A percentile compares a stretch with the other conserved stretches of the same genome.
phyloP scores from a whole-genome alignment of 2,329 filamentous ascomycete genomes.

The Botrytis tulipae region DNA sequence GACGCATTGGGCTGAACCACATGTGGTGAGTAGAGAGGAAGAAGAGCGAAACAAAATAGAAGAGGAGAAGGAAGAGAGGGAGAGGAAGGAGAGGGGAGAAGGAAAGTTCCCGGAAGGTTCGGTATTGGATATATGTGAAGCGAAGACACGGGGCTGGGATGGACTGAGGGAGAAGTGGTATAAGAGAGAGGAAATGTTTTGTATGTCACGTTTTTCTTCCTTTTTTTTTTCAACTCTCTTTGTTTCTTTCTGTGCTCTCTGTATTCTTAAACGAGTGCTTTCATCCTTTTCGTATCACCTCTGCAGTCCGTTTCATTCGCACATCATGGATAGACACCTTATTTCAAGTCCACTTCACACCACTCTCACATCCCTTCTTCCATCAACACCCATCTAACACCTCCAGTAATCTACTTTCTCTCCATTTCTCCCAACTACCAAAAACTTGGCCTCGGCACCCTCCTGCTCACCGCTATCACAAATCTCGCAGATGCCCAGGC shows the following conservation, averaged over 20 bases:
- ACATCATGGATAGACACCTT: not conserved
- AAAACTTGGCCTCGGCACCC: conserved; percentile 40
- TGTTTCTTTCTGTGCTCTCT: not conserved
- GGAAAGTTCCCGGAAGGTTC: conserved; percentile 38
- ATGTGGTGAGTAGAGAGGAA: conserved; percentile 4
- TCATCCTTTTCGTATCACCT: not conserved
- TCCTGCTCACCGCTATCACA: conserved; percentile 37
- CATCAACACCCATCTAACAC: not conserved
- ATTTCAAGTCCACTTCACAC: too few species aligned
- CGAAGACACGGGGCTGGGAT: conserved; percentile 38
- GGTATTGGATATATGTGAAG: conserved; percentile 33
- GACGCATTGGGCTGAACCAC: conserved; percentile 31
- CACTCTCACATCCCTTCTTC: too few species aligned
- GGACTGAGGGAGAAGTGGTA: conserved; percentile 36
- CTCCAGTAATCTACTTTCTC: conserved; percentile 41
- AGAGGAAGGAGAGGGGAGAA: not conserved
- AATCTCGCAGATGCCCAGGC: conserved; percentile 41
- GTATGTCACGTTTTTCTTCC: conserved; percentile 30
- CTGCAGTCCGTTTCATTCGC: not conserved
- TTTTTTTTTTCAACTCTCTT: not conserved
- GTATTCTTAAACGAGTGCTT: not conserved
- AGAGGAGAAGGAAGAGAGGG: not conserved
- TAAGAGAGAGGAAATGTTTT: conserved; percentile 39
- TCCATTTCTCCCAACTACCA: conserved; percentile 41
- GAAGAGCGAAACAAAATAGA: not conserved